Percentiles rank a stretch among this genome's conserved stretches.
Evolutionary conservation across 2,329 filamentous ascomycete species (phyloP).

Genomic region (Myrmaecium sp.): DNA sequence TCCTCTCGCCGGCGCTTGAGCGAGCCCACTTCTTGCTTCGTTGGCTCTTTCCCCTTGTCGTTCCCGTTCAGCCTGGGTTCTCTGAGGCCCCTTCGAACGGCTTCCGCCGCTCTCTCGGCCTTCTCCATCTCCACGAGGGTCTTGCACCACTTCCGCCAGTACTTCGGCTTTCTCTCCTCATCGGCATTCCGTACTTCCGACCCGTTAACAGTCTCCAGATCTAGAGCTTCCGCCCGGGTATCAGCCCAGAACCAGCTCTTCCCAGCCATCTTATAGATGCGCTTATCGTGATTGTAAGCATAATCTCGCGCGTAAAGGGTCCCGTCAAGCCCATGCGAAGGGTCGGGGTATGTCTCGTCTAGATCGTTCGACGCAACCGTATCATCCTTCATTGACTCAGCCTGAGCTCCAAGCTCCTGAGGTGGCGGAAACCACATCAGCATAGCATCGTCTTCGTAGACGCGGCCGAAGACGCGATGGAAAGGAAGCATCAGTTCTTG

Average conservation of each 20-base stretch:
- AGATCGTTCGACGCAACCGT: constrained; percentile 1
- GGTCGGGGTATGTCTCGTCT: constrained; percentile 4
- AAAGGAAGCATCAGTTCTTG: constrained; percentile 31
- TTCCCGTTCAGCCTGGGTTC: no score
- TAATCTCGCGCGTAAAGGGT: constrained; percentile 31
- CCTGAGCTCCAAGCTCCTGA: no score
- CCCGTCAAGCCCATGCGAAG: constrained; percentile 30
- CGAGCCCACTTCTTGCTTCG: no score
- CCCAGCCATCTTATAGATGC: constrained; percentile 23
- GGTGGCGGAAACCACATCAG: constrained; percentile 26
- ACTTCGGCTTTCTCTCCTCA: no score
- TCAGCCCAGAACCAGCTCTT: constrained; percentile 42
- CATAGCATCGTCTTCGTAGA: constrained; percentile 35
- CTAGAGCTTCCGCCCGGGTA: constrained; percentile 36
- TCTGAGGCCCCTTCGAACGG: no score
- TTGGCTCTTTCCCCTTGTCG: no score
- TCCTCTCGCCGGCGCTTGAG: no score
- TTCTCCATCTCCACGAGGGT: no score
- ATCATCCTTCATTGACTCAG: background rate
- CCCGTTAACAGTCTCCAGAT: constrained; percentile 37
- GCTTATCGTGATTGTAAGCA: constrained; percentile 27
- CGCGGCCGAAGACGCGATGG: constrained; percentile 35
- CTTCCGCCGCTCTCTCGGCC: no score
- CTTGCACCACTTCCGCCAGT: no score
- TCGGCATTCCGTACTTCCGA: constrained; percentile 31